Percentiles rank a stretch among this genome's conserved stretches.
phyloP scores from a whole-genome alignment of 805 yeast species.

The Spathaspora passalidarum region DNA sequence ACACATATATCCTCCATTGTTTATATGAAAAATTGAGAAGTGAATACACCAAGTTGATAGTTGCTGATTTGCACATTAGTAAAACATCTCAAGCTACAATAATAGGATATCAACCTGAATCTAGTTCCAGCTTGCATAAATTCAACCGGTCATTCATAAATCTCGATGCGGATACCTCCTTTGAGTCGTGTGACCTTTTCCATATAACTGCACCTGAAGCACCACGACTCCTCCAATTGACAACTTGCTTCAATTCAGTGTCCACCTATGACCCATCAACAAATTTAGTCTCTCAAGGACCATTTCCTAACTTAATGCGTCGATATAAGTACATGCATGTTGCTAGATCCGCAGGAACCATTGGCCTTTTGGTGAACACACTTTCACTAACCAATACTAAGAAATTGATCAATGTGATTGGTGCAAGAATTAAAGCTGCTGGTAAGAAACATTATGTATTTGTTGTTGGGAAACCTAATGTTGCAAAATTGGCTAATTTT shows the following conservation, averaged over 20 bases:
- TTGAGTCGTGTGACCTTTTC: conserved; percentile 54
- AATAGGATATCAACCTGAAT: conserved; percentile 37
- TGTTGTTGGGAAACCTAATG: conserved; percentile 97
- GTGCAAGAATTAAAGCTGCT: conserved; percentile 59
- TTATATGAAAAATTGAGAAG: conserved; percentile 33
- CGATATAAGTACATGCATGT: conserved; percentile 83
- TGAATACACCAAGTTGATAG: conserved; percentile 28
- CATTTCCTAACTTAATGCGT: conserved; percentile 76
- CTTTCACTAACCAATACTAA: conserved; percentile 76
- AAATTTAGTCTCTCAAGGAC: conserved; percentile 45
- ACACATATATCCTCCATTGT: conserved; percentile 43
- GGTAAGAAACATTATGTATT: conserved; percentile 92
- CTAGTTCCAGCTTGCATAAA: neutral
- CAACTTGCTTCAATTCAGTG: conserved; percentile 63
- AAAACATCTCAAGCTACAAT: conserved; percentile 32
- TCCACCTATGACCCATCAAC: conserved; percentile 46
- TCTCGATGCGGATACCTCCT: conserved; percentile 5
- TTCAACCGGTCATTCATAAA: conserved; percentile 15
- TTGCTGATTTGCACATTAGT: conserved; percentile 30
- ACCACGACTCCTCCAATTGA: conserved; percentile 71
- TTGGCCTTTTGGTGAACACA: conserved; percentile 89
- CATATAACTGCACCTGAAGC: conserved; percentile 74
- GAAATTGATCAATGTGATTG: conserved; percentile 58
- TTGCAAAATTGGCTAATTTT: conserved; percentile 93
- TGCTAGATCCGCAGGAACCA: conserved; percentile 87